phyloP scores from a whole-genome alignment of 345 rosid species.

The Lenwebbia sp. region DNA sequence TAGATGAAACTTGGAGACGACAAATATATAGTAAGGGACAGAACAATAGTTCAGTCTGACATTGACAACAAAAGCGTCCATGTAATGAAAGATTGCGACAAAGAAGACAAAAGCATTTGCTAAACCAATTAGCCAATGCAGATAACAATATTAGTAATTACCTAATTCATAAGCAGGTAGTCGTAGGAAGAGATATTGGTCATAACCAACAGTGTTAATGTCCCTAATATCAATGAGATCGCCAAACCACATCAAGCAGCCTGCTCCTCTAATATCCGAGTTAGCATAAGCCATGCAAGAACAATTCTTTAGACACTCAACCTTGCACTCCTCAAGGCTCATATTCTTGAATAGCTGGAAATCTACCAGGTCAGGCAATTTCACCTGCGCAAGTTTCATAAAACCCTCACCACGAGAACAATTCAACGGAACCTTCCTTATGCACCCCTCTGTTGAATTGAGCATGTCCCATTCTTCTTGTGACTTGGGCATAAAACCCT shows the following conservation, averaged over 20 bases:
- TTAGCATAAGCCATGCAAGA: constrained; percentile 23
- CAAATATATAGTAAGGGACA: too few relatives aligned
- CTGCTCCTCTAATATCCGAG: constrained; percentile 5
- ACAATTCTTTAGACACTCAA: constrained; percentile 13
- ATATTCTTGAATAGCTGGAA: constrained; percentile 9
- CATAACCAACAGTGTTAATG: not conserved
- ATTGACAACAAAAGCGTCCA: too few relatives aligned
- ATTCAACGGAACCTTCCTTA: not conserved
- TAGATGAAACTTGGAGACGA: too few relatives aligned
- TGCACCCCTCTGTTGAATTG: constrained; percentile 9
- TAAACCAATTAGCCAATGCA: not conserved
- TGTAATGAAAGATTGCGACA: too few relatives aligned
- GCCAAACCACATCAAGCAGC: constrained; percentile 17
- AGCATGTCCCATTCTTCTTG: constrained; percentile 11
- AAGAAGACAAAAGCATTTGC: not conserved
- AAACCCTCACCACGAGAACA: constrained; percentile 6
- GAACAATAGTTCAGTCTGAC: too few relatives aligned
- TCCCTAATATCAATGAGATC: not conserved
- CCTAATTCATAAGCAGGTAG: not conserved
- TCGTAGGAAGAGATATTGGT: not conserved
- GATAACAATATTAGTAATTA: not conserved
- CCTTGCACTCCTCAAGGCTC: constrained; percentile 4
- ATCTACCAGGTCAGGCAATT: constrained; percentile 9
- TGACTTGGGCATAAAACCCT: constrained; percentile 21
- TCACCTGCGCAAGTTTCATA: not conserved